Conservation (phyloP, 176 grass and related monocot species). For the Cymbopogon citratus region DNA sequence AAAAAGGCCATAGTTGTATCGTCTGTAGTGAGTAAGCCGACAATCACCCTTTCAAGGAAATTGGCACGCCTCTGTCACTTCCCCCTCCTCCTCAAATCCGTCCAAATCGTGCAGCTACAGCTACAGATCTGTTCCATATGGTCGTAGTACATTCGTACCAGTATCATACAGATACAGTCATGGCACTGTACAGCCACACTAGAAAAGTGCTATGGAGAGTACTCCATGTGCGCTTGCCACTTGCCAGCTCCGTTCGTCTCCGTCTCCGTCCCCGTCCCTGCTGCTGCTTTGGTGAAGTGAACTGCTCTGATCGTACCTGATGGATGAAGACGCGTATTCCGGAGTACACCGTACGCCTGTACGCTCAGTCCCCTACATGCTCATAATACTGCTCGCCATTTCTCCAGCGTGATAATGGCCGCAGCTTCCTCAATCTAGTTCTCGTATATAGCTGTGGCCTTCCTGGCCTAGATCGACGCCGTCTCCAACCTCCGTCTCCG, state of each 20-base stretch:
- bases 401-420: conserved; percentile 1
- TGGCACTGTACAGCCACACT: not conserved
- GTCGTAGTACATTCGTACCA: not conserved
- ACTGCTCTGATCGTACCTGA: not conserved
- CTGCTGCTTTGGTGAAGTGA: not conserved
- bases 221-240: conserved; percentile 8
- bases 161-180: not conserved
- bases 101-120: not conserved
- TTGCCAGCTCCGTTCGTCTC: not conserved
- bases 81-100: not conserved
- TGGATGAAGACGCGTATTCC: conserved; percentile 7
- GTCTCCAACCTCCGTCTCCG: no score
- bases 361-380: not conserved
- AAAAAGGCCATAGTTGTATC: no score
- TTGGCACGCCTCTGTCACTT: not conserved
- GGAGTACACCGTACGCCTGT: conserved; percentile 16
- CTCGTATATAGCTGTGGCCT: no score
- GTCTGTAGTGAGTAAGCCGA: no score
- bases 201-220: not conserved
- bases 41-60: not conserved
- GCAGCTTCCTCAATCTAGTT: not conserved
- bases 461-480: no score
- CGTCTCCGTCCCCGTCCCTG: not conserved
- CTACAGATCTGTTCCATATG: not conserved
- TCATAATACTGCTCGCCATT: conserved; percentile 15